phyloP scores from a whole-genome alignment of 2,329 filamentous ascomycete genomes.

The Talaromyces sp. region DNA sequence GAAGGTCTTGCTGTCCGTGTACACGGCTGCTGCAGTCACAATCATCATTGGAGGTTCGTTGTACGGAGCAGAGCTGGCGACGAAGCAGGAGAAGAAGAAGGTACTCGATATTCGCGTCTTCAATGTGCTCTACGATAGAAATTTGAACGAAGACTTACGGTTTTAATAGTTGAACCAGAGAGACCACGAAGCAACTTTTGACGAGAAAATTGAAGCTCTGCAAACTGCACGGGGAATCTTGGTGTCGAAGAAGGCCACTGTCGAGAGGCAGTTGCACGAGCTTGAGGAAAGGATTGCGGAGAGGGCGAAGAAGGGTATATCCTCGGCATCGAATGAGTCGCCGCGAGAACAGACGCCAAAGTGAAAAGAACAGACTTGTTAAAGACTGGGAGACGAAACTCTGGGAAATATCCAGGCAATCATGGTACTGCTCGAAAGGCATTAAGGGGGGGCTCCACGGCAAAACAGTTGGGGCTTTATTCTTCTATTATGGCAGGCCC shows the following conservation, averaged over 20 bases:
- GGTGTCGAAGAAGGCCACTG: constrained; percentile 46
- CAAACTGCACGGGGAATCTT: constrained; percentile 48
- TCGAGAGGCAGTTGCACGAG: constrained; percentile 55
- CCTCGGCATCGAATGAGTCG: neutral
- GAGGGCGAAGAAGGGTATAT: constrained; percentile 25
- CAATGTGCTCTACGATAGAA: neutral
- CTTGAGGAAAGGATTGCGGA: constrained; percentile 40
- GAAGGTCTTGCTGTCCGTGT: constrained; percentile 46
- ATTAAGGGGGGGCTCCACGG: neutral
- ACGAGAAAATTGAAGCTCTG: constrained; percentile 53
- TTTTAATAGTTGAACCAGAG: constrained; percentile 40
- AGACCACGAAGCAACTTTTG: constrained; percentile 46
- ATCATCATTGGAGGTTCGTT: constrained; percentile 54
- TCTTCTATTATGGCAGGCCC: neutral
- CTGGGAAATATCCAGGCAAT: neutral
- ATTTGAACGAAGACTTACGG: neutral
- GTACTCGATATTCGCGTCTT: constrained; percentile 30
- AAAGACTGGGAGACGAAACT: neutral
- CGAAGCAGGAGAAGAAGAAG: constrained; percentile 47
- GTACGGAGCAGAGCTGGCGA: constrained; percentile 58
- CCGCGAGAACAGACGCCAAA: constrained; percentile 1
- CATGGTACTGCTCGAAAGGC: neutral
- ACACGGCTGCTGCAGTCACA: constrained; percentile 52
- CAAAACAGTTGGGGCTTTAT: neutral
- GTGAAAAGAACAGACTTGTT: neutral